Evolutionary conservation across 1,139 yeast species (phyloP).

Genomic region (Scheffersomyces lignicola): DNA sequence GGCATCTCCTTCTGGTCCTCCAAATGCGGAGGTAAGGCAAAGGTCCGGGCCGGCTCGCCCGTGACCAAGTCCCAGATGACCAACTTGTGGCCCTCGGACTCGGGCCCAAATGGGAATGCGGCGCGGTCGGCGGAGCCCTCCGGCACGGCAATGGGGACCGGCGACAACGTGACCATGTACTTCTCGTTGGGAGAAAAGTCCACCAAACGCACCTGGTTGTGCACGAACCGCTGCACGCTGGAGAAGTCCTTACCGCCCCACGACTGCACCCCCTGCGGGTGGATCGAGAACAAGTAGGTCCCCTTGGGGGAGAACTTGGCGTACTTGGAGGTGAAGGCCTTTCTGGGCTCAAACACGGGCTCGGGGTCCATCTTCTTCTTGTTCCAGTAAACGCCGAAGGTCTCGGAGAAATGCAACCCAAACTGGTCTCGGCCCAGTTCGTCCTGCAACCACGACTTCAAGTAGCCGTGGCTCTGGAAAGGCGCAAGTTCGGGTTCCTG

Average conservation of each 20-base stretch:
- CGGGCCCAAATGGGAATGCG: conserved; percentile 79
- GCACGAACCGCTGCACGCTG: conserved; percentile 76
- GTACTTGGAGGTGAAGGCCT: conserved; percentile 82
- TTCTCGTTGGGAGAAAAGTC: conserved; percentile 94
- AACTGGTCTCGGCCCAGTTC: conserved; percentile 89
- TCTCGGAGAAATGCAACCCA: conserved; percentile 74
- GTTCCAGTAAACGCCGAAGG: conserved; percentile 88
- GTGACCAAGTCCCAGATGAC: conserved; percentile 92
- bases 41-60: conserved; percentile 83
- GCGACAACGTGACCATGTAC: conserved; percentile 87
- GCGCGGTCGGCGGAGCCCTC: conserved; percentile 64
- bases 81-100: conserved; percentile 89
- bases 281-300: conserved; percentile 81
- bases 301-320: conserved; percentile 95
- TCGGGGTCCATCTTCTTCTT: conserved; percentile 76
- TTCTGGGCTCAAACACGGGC: conserved; percentile 73
- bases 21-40: conserved; percentile 81
- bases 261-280: conserved; percentile 92
- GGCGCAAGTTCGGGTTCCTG: conserved; percentile 70
- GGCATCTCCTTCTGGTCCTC: conserved; percentile 73
- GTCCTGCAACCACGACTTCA: conserved; percentile 91
- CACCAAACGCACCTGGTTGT: conserved; percentile 84
- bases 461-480: conserved; percentile 74
- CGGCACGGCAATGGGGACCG: conserved; percentile 75
- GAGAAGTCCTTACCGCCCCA: conserved; percentile 92